phyloP scores from a whole-genome alignment of 2,329 filamentous ascomycete species.

The Pseudopithomyces chartarum region DNA sequence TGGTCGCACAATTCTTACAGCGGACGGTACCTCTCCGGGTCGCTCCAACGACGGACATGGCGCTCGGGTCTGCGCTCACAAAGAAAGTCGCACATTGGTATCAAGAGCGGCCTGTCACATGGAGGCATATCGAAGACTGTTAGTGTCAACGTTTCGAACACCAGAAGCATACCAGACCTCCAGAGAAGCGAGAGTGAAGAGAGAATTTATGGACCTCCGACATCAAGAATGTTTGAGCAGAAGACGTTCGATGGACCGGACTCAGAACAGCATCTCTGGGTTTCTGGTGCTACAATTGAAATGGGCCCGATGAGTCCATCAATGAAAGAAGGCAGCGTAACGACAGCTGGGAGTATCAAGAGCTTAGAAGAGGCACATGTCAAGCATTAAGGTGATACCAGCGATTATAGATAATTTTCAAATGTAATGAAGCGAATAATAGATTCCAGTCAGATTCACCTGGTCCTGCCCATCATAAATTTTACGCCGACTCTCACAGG shows the following conservation, averaged over 20 bases:
- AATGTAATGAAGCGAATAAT: not conserved
- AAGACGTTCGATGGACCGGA: not conserved
- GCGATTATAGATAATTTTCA: not conserved
- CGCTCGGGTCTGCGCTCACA: slow-evolving; percentile 6
- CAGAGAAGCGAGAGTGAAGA: slow-evolving; percentile 12
- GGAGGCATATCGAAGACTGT: slow-evolving; percentile 14
- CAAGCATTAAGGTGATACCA: not conserved
- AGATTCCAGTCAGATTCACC: not conserved
- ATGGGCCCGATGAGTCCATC: not conserved
- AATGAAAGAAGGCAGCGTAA: slow-evolving; percentile 5
- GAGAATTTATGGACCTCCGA: slow-evolving; percentile 9
- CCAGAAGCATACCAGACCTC: not conserved
- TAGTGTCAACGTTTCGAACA: slow-evolving; percentile 8
- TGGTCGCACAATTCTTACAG: slow-evolving; percentile 34
- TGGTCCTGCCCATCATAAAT: too few relatives aligned
- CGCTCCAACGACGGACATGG: not conserved
- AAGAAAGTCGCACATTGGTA: not conserved
- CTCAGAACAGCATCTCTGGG: not conserved
- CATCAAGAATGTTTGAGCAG: slow-evolving; percentile 3
- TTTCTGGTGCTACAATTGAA: not conserved
- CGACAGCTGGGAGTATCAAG: not conserved
- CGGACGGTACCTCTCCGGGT: slow-evolving; percentile 6
- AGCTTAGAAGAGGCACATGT: slow-evolving; percentile 4
- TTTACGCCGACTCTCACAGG: too few relatives aligned
- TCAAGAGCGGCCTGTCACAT: not conserved